Evolutionary conservation across 345 rosid genomes (phyloP), one percentile per base, ranked within the genome.

Genomic region (Rhodomyrtus tomentosa): DNA sequence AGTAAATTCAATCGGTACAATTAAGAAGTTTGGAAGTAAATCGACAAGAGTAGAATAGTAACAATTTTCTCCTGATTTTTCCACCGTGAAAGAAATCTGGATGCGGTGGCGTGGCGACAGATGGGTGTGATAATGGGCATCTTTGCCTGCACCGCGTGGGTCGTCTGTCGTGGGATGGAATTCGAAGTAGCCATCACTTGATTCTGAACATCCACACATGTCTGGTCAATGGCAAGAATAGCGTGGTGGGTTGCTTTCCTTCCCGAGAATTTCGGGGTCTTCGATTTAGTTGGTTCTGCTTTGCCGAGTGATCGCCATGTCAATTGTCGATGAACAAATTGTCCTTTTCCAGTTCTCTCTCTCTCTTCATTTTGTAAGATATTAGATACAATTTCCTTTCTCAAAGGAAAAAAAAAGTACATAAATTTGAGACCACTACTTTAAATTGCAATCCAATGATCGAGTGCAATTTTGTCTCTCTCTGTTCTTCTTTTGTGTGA

Each of bases 21-120:
- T 14, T 50, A 0, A 50, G 15, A 50, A 0, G 1, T 15, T 5
- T 50, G 15, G 6, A 0, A 50, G 6, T 15, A 0, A 15, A 15
- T 50, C 15, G 6, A 2, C 18, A 50, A 48, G 10, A 48, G 49
- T 8, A 45, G 10, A 7, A 45, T 45, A 45, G 49, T n/a, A n/a
- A 9, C 50, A 50, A 50, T 50, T 50, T 50, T 50, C 53, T 16
- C 20, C 20, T 5, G 53, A 5, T 16, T 50, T 15, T 50, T 15
- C 5, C 52, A 16, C 4, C 5, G 5, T 5, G 6, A 50, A 14
- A 14, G 52, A 50, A 5, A 50, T 50, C 53, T 20, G 15, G 53
- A 50, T 5, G 6, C 29, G 10, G 73, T 68, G 76, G 76, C 21
- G 73, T 68, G 76, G 76, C 24, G 76, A 68, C 76, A 68, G 76